Evolutionary conservation across 202 grass and related monocot species (phyloP).

Genomic region (Panicum virgatum): DNA sequence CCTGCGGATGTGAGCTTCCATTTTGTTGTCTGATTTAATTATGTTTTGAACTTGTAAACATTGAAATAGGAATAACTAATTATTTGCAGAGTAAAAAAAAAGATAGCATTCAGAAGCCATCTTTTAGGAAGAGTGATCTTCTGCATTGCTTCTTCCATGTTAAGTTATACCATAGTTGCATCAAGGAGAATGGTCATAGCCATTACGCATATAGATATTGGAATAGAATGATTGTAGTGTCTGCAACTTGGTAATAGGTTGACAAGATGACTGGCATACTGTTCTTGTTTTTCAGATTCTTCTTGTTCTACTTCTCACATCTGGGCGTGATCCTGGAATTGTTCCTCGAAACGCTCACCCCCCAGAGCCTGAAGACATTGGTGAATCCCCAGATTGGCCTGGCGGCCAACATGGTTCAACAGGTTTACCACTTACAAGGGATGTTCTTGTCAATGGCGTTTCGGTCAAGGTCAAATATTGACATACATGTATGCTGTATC

Average conservation of each 20-base stretch:
- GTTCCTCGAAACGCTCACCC: constrained; percentile 64
- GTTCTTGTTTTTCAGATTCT: constrained; percentile 49
- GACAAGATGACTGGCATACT: constrained; percentile 5
- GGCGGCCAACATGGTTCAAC: constrained; percentile 46
- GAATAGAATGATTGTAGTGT: neutral
- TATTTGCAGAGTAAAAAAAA: too few species aligned
- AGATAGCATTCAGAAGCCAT: too few species aligned
- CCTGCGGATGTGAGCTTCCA: too few species aligned
- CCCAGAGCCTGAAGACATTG: constrained; percentile 70
- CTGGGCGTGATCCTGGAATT: constrained; percentile 77
- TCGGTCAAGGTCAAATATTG: constrained; percentile 77
- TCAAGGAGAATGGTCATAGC: too few species aligned
- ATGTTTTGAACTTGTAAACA: too few species aligned
- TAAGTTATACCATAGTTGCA: neutral
- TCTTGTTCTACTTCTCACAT: constrained; percentile 68
- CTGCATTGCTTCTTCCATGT: constrained; percentile 2
- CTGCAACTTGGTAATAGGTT: constrained; percentile 28
- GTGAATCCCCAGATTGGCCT: constrained; percentile 60
- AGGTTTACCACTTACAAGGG: constrained; percentile 59
- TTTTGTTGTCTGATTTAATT: too few species aligned
- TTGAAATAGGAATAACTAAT: too few species aligned
- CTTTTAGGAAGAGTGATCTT: neutral
- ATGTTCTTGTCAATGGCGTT: constrained; percentile 70
- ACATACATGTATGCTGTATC: constrained; percentile 84
- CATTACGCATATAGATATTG: too few species aligned